Evolutionary conservation across 352 stramenopile genomes (phyloP).

Genomic region (Globisporangium mamillatum): DNA sequence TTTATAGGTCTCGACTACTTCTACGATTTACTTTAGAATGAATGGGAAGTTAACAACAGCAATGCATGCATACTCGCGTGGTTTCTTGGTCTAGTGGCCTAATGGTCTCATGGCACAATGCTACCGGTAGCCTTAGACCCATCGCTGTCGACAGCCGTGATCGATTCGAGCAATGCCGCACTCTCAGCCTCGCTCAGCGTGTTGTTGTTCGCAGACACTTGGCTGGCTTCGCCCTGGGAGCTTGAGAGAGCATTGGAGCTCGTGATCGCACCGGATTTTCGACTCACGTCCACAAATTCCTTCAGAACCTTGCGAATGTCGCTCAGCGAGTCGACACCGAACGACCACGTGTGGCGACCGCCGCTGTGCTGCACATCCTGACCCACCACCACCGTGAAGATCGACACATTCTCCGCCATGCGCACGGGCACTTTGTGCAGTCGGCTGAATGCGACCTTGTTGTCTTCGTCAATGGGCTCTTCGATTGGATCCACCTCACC

Average conservation of each 20-base stretch:
- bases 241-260: neutral
- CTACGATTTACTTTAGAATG: conserved; percentile 38
- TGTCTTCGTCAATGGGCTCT: conserved; percentile 59
- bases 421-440: conserved; percentile 73
- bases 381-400: conserved; percentile 69
- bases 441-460: conserved; percentile 75
- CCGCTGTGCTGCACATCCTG: conserved; percentile 67
- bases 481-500: conserved; percentile 39
- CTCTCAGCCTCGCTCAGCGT: conserved; percentile 12
- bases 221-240: neutral
- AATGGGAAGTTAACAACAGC: conserved; percentile 5
- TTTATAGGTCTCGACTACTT: conserved; percentile 76
- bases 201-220: neutral
- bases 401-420: conserved; percentile 59
- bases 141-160: neutral
- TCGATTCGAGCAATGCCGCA: conserved; percentile 2
- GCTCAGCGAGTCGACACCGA: conserved; percentile 61
- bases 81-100: neutral
- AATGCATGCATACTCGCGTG: neutral
- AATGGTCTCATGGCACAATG: neutral
- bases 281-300: conserved; percentile 63
- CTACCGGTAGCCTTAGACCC: neutral
- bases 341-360: conserved; percentile 48
- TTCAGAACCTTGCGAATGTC: conserved; percentile 72
- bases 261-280: conserved; percentile 25